Evolutionary conservation across 1,139 yeast species (phyloP), one percentile per base, ranked within the genome.

Genomic region (Nakaseomyces nivariensis): DNA sequence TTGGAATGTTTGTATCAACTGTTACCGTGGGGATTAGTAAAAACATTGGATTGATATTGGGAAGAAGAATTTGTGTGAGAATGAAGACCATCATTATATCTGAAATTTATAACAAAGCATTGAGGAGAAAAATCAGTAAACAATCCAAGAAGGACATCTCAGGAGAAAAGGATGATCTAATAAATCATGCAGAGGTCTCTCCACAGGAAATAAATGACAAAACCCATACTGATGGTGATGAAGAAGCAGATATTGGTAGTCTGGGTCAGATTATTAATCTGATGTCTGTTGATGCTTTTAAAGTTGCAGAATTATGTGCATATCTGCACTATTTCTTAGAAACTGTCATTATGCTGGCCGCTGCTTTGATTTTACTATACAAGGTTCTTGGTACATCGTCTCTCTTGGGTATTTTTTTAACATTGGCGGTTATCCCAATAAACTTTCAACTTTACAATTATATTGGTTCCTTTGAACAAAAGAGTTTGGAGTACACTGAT

Each of bases 21-120:
- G 66, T 85, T 48, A 54, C 81, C 10, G 81, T 82, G 51, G 79
- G 90, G 8, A 61, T 80, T 36, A 71, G 82, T 43, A 74, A 82
- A 29, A 96, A 96, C 43, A 87, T 87, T 66, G 86, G 96, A n/a
- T 74, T 89, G 51, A 90, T 81, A 65, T 72, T 85, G 52, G 97
- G 98, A 52, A 82, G 98, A 72, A 79, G 96, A 66, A 88, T 90
- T 43, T 89, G 97, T 69, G 79, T 88, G 48, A 79, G 96, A 67
- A 81, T 90, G 84, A 84, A 85, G 61, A 89, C 97, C 9, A 79
- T 92, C 52, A 77, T 92, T 50, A 85, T 92, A 60, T 94, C 96
- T 54, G 95, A 88, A 67, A 83, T 92, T 50, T 92, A 92, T 63
- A 82, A 94, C 8, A 92, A 92, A 69, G 96, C 97, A 3, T 76